Evolutionary conservation across 805 yeast genomes (phyloP), one percentile per base, ranked within the genome.

Genomic region (Saturnispora saitoi): DNA sequence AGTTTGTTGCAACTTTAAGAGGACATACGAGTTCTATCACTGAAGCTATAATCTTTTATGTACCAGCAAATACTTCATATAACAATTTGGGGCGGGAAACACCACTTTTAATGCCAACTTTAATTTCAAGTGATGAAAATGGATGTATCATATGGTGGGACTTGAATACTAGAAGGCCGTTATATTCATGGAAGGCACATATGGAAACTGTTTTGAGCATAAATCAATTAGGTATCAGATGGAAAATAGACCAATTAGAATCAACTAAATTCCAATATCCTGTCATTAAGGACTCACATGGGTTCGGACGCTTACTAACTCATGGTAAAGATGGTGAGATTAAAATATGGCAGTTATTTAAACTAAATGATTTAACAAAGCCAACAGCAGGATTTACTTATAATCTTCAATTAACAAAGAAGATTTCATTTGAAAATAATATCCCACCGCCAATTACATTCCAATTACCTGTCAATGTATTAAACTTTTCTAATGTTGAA

Each of bases 91-190:
- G 37, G 11, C 32, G 32, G 60, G 49, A 31, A 17, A 26, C 42
- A 12, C 63, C 61, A 4, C 50, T 64, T 1, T 53, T 64, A 39
- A 63, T 64, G 6, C 70, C 71, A 4, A 60, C 71, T 2, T 52
- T 82, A 3, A 57, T 76, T 1, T 70, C 85, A 0, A 77, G 77
- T 4, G 93, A 85, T 58, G 80, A 78, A 26, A 59, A 67, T 0
- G 95, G 95, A 0, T 70, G 76, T 70, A 55, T 78, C 3, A 69
- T 78, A 1, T 69, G 81, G 71, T 86, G 95, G 95, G 75, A 79
- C 48, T 52, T 86, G 7, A 57, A 63, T 1, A 70, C 77, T 0
- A 66, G 80, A 36, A 62, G 93, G 42, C 84, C 88, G 0, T 42
- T 72, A 1, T 72, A 71, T 0, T 65, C 72, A 1, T 82, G 87